phyloP scores from a whole-genome alignment of 169 alveolate species.

The Eimeria maxima region DNA sequence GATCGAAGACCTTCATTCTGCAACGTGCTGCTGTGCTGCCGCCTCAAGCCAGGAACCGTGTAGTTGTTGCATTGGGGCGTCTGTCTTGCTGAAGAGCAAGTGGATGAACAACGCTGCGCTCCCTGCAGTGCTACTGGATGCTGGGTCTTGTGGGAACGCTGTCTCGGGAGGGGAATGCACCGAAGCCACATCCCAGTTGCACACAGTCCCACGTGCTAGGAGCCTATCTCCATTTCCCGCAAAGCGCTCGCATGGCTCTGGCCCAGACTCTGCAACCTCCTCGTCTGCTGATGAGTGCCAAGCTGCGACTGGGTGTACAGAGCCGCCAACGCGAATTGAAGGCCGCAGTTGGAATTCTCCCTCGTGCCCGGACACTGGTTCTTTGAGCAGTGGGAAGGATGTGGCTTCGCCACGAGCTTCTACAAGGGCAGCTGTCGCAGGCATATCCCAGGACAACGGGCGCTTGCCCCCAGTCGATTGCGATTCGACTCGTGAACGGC shows the following conservation, averaged over 20 bases:
- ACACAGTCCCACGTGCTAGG: conserved; percentile 2
- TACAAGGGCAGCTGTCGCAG: not conserved
- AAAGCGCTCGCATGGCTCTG: not conserved
- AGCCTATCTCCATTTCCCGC: conserved; percentile 33
- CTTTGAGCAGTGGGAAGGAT: not conserved
- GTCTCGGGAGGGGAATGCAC: conserved; percentile 26
- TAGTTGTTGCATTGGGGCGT: conserved; percentile 58
- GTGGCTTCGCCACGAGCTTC: not conserved
- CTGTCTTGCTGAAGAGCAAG: conserved; percentile 21
- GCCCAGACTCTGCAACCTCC: not conserved
- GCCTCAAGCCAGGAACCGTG: conserved; percentile 73
- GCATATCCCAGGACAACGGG: not conserved
- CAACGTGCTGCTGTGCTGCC: conserved; percentile 79
- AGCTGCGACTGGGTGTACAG: conserved; percentile 19
- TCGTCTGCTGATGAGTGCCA: not conserved
- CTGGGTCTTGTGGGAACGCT: not conserved
- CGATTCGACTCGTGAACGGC: conserved; percentile 6
- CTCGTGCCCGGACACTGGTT: conserved; percentile 3
- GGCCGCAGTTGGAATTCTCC: not conserved
- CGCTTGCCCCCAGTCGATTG: conserved; percentile 34
- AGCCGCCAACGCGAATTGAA: not conserved
- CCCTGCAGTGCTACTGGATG: not conserved
- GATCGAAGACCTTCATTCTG: conserved; percentile 78
- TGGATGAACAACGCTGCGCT: conserved; percentile 25
- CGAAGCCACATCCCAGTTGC: not conserved